phyloP scores from a whole-genome alignment of 306 rosid species.

The Pueraria montana region DNA sequence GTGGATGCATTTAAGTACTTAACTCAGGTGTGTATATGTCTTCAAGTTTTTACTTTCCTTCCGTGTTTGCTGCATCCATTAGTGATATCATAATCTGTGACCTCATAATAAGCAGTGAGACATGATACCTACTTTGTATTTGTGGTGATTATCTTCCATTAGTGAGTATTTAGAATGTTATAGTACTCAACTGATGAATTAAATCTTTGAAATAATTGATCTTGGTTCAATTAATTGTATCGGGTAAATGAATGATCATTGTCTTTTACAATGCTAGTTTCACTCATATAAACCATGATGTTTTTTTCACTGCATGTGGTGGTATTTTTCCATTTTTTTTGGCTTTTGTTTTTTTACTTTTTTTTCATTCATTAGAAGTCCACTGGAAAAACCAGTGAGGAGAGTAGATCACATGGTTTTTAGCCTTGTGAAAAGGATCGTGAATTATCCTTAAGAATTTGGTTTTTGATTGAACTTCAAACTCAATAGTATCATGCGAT shows the following conservation, averaged over 20 bases:
- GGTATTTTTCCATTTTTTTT: neutral
- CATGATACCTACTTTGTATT: neutral
- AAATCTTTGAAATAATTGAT: slow-evolving; percentile 2
- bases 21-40: slow-evolving; percentile 77
- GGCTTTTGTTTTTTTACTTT: neutral
- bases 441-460: neutral
- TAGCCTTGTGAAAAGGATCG: neutral
- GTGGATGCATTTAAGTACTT: slow-evolving; percentile 98
- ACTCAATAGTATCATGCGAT: neutral
- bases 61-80: slow-evolving; percentile 32
- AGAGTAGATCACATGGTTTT: neutral
- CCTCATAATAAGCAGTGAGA: neutral
- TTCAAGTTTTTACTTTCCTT: slow-evolving; percentile 19
- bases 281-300: neutral
- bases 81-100: slow-evolving; percentile 18
- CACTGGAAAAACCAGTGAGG: neutral
- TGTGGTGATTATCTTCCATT: neutral
- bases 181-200: neutral
- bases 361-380: neutral
- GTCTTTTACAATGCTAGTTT: neutral
- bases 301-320: neutral
- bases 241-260: too few relatives aligned
- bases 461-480: neutral
- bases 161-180: neutral
- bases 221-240: neutral